Evolutionary conservation across 495 filamentous ascomycete genomes (phyloP).

Genomic region (Aspergillus coremiiformis): DNA sequence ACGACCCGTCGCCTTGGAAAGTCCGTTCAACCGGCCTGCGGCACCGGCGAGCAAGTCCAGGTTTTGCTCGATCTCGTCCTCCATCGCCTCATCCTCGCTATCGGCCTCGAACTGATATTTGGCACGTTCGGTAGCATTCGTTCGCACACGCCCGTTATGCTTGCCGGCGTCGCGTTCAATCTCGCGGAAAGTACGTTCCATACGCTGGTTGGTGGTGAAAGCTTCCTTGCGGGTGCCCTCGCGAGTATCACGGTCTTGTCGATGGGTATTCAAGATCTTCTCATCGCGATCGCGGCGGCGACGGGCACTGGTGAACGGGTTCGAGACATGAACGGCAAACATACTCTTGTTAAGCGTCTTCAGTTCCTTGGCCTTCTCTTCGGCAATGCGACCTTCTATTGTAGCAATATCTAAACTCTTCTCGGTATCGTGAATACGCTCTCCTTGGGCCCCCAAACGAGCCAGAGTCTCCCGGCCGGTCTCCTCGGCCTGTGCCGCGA

Average conservation of each 20-base stretch:
- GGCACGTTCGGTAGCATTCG: slow-evolving; percentile 55
- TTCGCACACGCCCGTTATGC: slow-evolving; percentile 32
- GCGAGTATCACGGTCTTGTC: slow-evolving; percentile 56
- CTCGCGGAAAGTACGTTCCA: slow-evolving; percentile 54
- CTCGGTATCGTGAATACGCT: slow-evolving; percentile 71
- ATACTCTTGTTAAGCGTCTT: slow-evolving; percentile 73
- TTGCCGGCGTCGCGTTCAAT: slow-evolving; percentile 36
- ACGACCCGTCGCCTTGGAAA: slow-evolving; percentile 61
- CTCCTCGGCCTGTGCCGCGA: slow-evolving; percentile 62
- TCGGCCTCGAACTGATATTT: slow-evolving; percentile 79
- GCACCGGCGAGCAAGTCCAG: slow-evolving; percentile 53
- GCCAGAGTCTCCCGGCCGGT: slow-evolving; percentile 62
- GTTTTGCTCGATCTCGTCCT: slow-evolving; percentile 63
- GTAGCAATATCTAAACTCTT: slow-evolving; percentile 63
- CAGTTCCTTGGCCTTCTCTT: slow-evolving; percentile 66
- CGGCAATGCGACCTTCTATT: slow-evolving; percentile 61
- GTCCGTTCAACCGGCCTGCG: slow-evolving; percentile 54
- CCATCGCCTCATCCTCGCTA: slow-evolving; percentile 68
- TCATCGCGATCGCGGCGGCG: slow-evolving; percentile 54
- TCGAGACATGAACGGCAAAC: slow-evolving; percentile 71
- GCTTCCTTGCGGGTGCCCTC: slow-evolving; percentile 61
- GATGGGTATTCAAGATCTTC: slow-evolving; percentile 54
- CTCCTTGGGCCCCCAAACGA: slow-evolving; percentile 65
- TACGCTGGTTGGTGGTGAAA: slow-evolving; percentile 48
- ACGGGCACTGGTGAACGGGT: slow-evolving; percentile 59